Percentiles rank a stretch among this genome's conserved stretches.
Conservation (phyloP, 768 basidiomycete species). For the Suillus americanus region DNA sequence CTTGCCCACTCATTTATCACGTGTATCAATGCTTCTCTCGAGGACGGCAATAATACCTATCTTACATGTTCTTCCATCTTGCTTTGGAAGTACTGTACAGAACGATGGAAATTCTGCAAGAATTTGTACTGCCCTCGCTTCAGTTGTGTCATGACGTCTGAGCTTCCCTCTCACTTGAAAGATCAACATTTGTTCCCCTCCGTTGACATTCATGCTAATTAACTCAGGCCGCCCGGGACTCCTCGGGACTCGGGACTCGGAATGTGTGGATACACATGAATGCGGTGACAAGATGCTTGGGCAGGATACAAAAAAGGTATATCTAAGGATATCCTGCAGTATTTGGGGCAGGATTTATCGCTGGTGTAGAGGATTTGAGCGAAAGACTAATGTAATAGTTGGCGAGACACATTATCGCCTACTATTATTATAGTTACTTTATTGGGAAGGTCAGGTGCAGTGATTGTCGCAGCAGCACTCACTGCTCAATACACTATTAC, state of each 20-base stretch:
- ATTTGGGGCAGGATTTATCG: too few species aligned
- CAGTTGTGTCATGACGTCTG: neutral
- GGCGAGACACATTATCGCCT: too few species aligned
- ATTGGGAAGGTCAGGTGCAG: too few species aligned
- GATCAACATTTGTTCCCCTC: neutral
- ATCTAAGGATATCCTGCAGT: too few species aligned
- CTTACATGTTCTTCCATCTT: conserved; percentile 1
- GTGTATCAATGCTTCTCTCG: conserved; percentile 12
- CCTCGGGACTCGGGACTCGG: too few species aligned
- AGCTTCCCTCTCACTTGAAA: neutral
- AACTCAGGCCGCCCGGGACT: neutral
- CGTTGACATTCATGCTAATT: neutral
- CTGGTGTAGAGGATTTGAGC: too few species aligned
- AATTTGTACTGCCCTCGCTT: neutral
- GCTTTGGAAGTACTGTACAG: neutral
- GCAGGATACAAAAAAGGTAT: neutral
- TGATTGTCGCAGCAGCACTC: too few species aligned
- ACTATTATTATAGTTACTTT: too few species aligned
- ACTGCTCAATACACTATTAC: too few species aligned
- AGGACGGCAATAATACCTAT: conserved; percentile 14
- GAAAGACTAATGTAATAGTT: too few species aligned
- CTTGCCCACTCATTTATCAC: conserved; percentile 8
- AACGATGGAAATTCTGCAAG: neutral
- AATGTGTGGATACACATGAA: neutral
- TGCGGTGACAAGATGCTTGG: neutral